Evolutionary conservation across 192 early-diverging fungal genomes (phyloP).

Genomic region (Backusella tuberculispora): DNA sequence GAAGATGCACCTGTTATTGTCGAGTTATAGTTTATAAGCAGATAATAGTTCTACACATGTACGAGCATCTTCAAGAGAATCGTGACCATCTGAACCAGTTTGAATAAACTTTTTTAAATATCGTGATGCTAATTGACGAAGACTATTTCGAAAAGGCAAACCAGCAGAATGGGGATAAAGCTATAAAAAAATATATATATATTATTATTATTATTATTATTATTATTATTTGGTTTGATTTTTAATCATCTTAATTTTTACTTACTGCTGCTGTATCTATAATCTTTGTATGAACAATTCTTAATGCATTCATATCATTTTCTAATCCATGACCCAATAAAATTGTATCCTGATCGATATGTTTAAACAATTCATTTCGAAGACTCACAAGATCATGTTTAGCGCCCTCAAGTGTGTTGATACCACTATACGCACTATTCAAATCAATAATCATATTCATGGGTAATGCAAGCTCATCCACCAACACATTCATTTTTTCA

Average conservation of each 20-base stretch:
- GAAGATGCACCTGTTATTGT: conserved; percentile 39
- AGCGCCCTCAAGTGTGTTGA: conserved; percentile 50
- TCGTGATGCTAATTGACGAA: conserved; percentile 52
- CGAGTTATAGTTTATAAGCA: neutral
- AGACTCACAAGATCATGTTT: conserved; percentile 53
- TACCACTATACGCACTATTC: conserved; percentile 63
- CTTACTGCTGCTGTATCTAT: conserved; percentile 51
- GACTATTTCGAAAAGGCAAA: conserved; percentile 49
- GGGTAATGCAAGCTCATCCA: conserved; percentile 67
- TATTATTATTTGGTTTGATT: neutral
- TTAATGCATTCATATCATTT: conserved; percentile 41
- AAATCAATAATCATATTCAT: conserved; percentile 60
- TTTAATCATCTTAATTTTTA: neutral
- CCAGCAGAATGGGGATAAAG: conserved; percentile 59
- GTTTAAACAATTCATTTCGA: conserved; percentile 40
- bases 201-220: neutral
- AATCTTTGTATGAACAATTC: conserved; percentile 42
- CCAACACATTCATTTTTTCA: conserved; percentile 44
- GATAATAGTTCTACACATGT: conserved; percentile 55
- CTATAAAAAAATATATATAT: conserved; percentile 5
- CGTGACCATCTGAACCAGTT: neutral
- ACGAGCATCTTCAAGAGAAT: conserved; percentile 57
- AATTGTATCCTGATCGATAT: conserved; percentile 56
- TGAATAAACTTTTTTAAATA: conserved; percentile 44
- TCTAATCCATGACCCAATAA: conserved; percentile 64